Conservation (phyloP, 1,284 basidiomycete species). For the Leccinum colubrinum region DNA sequence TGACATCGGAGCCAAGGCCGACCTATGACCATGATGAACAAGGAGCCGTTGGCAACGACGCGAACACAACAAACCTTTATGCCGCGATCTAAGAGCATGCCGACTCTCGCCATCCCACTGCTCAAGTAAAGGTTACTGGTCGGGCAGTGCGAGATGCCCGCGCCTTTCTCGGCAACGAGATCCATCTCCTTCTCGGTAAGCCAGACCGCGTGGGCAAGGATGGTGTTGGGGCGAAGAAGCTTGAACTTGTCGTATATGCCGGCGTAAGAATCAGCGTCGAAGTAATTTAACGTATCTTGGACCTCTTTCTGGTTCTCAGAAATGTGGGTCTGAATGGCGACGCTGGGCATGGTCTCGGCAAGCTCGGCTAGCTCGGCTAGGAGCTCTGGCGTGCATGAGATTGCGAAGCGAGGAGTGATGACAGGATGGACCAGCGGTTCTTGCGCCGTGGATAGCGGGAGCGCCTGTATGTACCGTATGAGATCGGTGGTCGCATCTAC, state of each 20-base stretch:
- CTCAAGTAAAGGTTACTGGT: constrained; percentile 90
- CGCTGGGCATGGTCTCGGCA: constrained; percentile 48
- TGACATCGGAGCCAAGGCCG: constrained; percentile 89
- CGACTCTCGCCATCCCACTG: constrained; percentile 81
- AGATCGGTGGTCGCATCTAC: constrained; percentile 62
- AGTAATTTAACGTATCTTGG: constrained; percentile 61
- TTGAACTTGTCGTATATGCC: constrained; percentile 81
- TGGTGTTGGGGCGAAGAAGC: constrained; percentile 77
- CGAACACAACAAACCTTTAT: constrained; percentile 64
- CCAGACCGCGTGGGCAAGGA: constrained; percentile 90
- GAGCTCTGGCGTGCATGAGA: constrained; percentile 83
- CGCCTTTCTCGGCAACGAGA: constrained; percentile 63
- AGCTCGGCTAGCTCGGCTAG: constrained; percentile 59
- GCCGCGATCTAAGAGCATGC: constrained; percentile 76
- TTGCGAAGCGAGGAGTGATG: constrained; percentile 93
- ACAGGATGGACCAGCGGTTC: constrained; percentile 79
- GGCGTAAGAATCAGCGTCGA: constrained; percentile 68
- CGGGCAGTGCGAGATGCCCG: constrained; percentile 92
- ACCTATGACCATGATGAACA: constrained; percentile 45
- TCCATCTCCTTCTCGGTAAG: constrained; percentile 73
- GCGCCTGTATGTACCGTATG: constrained; percentile 64
- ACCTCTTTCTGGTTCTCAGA: constrained; percentile 86
- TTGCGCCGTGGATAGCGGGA: constrained; percentile 37
- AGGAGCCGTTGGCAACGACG: constrained; percentile 6
- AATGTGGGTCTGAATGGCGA: constrained; percentile 92